Conservation (phyloP, 2,329 filamentous ascomycete genomes). For the Helicocarpus griseus region DNA sequence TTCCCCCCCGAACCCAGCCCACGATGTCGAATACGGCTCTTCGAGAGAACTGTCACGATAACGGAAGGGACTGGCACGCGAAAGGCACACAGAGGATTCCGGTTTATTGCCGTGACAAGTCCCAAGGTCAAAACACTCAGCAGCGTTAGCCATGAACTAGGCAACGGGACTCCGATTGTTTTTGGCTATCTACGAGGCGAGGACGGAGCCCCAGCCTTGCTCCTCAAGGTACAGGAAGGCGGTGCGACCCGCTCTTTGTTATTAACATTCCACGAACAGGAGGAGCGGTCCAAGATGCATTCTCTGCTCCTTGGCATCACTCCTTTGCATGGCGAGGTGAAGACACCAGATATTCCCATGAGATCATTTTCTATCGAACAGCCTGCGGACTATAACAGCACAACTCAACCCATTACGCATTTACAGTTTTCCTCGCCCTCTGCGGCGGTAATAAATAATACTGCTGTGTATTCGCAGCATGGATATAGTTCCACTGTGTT, state of each 20-base stretch:
- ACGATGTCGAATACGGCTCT: conserved; percentile 63
- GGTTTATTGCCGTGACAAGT: conserved; percentile 68
- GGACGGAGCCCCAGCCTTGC: conserved; percentile 57
- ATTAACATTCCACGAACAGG: conserved; percentile 64
- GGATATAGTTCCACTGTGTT: conserved; percentile 59
- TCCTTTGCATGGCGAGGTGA: conserved; percentile 56
- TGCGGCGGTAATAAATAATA: conserved; percentile 57
- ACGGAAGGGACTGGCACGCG: conserved; percentile 64
- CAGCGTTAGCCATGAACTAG: conserved; percentile 61
- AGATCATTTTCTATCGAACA: conserved; percentile 54
- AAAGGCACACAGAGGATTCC: conserved; percentile 66
- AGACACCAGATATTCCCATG: conserved; percentile 60
- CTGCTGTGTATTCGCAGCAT: conserved; percentile 45
- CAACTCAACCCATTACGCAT: conserved; percentile 21
- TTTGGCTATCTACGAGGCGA: conserved; percentile 70
- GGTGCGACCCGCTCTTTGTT: conserved; percentile 56
- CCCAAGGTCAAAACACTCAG: conserved; percentile 68
- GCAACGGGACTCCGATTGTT: conserved; percentile 57
- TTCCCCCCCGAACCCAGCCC: conserved; percentile 69
- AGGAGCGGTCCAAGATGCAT: conserved; percentile 61
- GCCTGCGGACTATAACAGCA: conserved; percentile 25
- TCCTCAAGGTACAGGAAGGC: conserved; percentile 59
- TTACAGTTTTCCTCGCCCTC: conserved; percentile 29
- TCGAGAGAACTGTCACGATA: conserved; percentile 60
- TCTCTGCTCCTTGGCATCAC: conserved; percentile 63